Percentiles rank a stretch among this genome's conserved stretches.
These are phyloP conservation scores for Candida pini DNA, from an alignment of 805 yeast genomes.

Conservation along the genomic window DNA sequence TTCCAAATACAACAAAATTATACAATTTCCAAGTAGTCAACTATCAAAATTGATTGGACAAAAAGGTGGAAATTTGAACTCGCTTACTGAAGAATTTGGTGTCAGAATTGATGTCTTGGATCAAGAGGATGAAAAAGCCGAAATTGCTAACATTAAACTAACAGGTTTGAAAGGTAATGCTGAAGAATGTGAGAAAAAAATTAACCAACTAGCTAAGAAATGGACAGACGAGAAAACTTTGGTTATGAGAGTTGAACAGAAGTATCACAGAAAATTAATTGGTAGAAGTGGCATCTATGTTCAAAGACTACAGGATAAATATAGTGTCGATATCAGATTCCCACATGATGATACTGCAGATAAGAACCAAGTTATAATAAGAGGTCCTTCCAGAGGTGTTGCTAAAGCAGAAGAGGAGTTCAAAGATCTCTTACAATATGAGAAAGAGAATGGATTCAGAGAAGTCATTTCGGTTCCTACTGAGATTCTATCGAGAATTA, in stretches of 20 bases:
- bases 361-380: constrained; percentile 61
- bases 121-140: constrained; percentile 40
- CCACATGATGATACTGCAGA: constrained; percentile 48
- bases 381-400: constrained; percentile 90
- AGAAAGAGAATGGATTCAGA: constrained; percentile 75
- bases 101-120: constrained; percentile 67
- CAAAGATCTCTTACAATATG: constrained; percentile 76
- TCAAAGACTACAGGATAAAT: constrained; percentile 80
- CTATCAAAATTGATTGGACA: constrained; percentile 85
- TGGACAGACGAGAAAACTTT: constrained; percentile 78
- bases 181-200: constrained; percentile 59
- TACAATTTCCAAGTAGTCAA: constrained; percentile 60
- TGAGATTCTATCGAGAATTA: constrained; percentile 73
- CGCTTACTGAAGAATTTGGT: constrained; percentile 65
- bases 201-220: constrained; percentile 55
- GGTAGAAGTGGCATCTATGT: constrained; percentile 81
- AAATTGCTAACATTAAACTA: constrained; percentile 47
- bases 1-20: constrained; percentile 36
- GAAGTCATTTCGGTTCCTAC: constrained; percentile 61
- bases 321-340: constrained; percentile 74
- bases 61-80: constrained; percentile 69
- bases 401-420: constrained; percentile 78
- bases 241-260: constrained; percentile 63
- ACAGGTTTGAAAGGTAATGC: constrained; percentile 78
- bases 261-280: constrained; percentile 74